Conservation (phyloP, 2,329 filamentous ascomycete genomes). For the Rasamsonia emersonii region DNA sequence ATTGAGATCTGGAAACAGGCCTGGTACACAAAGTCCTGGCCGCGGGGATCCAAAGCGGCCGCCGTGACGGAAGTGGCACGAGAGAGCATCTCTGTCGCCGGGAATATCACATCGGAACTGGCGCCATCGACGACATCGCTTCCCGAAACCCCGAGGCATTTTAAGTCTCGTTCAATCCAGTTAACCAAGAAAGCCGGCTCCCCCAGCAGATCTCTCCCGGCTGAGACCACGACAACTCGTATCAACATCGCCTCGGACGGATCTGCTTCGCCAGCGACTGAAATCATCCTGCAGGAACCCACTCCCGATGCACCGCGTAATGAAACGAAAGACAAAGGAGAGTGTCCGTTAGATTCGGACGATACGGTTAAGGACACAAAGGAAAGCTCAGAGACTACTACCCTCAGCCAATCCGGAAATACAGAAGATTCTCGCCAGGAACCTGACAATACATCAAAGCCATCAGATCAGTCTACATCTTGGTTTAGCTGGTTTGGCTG, state of each 20-base stretch:
- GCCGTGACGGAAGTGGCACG: conserved; percentile 42
- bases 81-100: conserved; percentile 40
- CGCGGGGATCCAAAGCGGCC: conserved; percentile 36
- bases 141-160: conserved; percentile 17
- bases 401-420: conserved; percentile 2
- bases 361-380: background rate
- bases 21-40: conserved; percentile 41
- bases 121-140: conserved; percentile 23
- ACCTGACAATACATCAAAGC: conserved; percentile 7
- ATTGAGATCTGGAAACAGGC: conserved; percentile 16
- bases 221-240: conserved; percentile 35
- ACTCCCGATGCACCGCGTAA: conserved; percentile 8
- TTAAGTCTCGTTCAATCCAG: conserved; percentile 30
- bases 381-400: conserved; percentile 2
- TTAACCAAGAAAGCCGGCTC: conserved; percentile 32
- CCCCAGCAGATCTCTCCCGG: conserved; percentile 38
- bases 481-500: conserved; percentile 12
- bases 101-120: conserved; percentile 27
- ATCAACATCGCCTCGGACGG: conserved; percentile 38
- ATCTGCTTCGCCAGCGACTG: conserved; percentile 22
- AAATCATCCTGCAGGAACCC: conserved; percentile 9
- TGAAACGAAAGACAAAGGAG: conserved; percentile 9
- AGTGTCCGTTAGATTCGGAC: background rate
- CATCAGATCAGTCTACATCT: conserved; percentile 13
- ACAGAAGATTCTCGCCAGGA: conserved; percentile 6